Conservation (phyloP, 1,139 yeast genomes). For the Nadsonia commutata region DNA sequence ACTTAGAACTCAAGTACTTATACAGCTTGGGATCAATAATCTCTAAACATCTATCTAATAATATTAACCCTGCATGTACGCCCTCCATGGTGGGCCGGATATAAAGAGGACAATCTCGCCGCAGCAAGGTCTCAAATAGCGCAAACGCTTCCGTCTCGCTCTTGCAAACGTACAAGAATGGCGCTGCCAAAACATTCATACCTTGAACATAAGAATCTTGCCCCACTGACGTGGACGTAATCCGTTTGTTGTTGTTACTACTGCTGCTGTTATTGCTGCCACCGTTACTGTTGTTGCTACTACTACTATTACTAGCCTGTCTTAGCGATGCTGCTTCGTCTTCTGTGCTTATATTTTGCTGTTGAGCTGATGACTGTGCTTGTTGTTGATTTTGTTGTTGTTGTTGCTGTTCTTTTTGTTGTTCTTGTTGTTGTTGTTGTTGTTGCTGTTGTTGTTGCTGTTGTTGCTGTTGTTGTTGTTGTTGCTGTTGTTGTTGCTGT, state of each 20-base stretch:
- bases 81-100: constrained; percentile 68
- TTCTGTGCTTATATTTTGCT: background rate
- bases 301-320: background rate
- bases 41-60: constrained; percentile 54
- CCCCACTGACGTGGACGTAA: constrained; percentile 8
- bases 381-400: background rate
- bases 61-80: constrained; percentile 57
- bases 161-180: constrained; percentile 60
- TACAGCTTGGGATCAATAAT: constrained; percentile 63
- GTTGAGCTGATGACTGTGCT: background rate
- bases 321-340: background rate
- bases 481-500: background rate
- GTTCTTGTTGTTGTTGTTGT: background rate
- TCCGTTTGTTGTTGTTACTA: constrained; percentile 1
- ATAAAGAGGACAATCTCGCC: constrained; percentile 59
- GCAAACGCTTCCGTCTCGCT: constrained; percentile 83
- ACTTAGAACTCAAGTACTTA: constrained; percentile 44
- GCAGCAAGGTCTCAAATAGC: constrained; percentile 43
- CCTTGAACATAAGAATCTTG: constrained; percentile 60
- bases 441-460: background rate
- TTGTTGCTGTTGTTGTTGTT: background rate
- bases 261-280: background rate
- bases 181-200: constrained; percentile 77
- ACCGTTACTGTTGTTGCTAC: background rate
- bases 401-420: background rate